Evolutionary conservation across 192 early-diverging fungal species (phyloP), one percentile per base, ranked within the genome.

Genomic region (Linnemannia hyalina): DNA sequence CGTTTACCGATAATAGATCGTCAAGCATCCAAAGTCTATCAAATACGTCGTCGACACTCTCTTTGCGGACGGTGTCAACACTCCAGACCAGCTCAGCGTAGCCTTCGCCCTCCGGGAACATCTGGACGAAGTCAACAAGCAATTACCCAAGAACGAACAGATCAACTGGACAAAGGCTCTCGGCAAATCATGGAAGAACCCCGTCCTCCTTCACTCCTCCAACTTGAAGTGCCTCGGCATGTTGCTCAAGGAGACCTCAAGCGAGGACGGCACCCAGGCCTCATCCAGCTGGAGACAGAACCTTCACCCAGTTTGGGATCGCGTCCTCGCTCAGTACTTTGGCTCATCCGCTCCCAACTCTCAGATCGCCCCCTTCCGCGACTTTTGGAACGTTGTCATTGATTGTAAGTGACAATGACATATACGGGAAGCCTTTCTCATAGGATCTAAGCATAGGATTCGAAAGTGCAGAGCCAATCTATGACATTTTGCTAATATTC

Each of bases 221-320:
- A 86, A 86, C 74, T 41, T 86, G 23, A 86, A 86, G 49, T 81
- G 74, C 72, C 73, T 86, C 10, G 86, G 75, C 18, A 74, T 80
- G 23, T 69, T 88, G 65, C 86, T 88, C 60, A 88, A 88, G 69
- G 86, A 88, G 47, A 54, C 80, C 11, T 80, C 80, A 8, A 80
- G 78, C 44, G 81, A 82, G 55, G 91, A 90, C 16, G 88, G 89
- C 42, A 81, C 87, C 22, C 89, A 90, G 47, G 70, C 80, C 72
- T 77, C 88, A 47, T 80, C 91, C 11, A 92, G 88, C 82, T 95
- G 95, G 95, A 89, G 89, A n/a, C 96, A 95, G 54, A 92, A 95
- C 80, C 85, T 97, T 73, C 98, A 98, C 88, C 93, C 94, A 4
- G 93, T 96, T 44, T 96, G 96, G 96, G 90, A 94, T 77, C 85